phyloP scores from a whole-genome alignment of 2,329 filamentous ascomycete species.

The Colletotrichum graminicola region DNA sequence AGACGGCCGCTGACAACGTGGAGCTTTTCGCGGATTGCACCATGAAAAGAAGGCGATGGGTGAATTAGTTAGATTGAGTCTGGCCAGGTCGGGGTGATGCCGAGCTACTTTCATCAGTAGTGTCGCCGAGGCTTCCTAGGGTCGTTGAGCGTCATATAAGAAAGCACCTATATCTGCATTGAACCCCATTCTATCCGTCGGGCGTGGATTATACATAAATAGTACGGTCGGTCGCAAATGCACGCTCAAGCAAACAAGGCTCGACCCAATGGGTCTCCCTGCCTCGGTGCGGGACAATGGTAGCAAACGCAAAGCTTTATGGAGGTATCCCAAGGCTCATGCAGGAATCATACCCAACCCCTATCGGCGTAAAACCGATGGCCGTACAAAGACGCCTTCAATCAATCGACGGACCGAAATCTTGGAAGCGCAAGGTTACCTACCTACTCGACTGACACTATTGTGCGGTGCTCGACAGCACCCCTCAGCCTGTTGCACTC shows the following conservation, averaged over 20 bases:
- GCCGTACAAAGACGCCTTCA: background rate
- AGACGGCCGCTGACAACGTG: slow-evolving; percentile 25
- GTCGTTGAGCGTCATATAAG: background rate
- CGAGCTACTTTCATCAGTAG: background rate
- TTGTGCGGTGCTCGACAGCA: background rate
- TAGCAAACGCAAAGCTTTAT: slow-evolving; percentile 4
- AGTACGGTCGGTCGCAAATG: slow-evolving; percentile 8
- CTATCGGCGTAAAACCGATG: background rate
- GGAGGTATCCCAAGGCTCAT: slow-evolving; percentile 6
- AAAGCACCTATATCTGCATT: slow-evolving; percentile 16
- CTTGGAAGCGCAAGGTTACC: background rate
- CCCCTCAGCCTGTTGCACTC: slow-evolving; percentile 1
- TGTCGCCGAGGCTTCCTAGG: background rate
- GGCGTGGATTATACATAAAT: background rate
- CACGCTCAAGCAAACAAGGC: slow-evolving; percentile 15
- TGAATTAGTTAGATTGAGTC: background rate
- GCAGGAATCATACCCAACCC: slow-evolving; percentile 9
- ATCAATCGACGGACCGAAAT: background rate
- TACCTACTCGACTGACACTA: background rate
- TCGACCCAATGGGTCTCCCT: slow-evolving; percentile 11
- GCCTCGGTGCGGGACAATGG: background rate
- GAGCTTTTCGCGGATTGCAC: slow-evolving; percentile 23
- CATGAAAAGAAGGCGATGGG: background rate
- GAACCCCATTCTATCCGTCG: background rate
- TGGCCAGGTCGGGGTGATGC: slow-evolving; percentile 1